Conservation (phyloP, 176 grass and related monocot species). For the Themeda triandra region DNA sequence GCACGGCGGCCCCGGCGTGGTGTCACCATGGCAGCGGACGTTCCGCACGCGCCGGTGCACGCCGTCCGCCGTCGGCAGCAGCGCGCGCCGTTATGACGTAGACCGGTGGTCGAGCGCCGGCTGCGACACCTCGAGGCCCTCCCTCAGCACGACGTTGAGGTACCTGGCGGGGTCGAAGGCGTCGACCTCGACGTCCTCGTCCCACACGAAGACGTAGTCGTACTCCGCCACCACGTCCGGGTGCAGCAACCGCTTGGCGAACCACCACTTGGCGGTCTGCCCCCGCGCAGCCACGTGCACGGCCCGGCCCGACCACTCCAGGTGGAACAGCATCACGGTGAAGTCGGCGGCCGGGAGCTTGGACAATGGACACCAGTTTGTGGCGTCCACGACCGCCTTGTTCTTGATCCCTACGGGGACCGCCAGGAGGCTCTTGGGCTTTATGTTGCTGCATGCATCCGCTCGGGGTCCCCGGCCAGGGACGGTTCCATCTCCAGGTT, state of each 20-base stretch:
- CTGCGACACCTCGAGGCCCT: slow-evolving; percentile 2
- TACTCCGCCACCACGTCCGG: slow-evolving; percentile 31
- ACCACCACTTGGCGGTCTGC: slow-evolving; percentile 38
- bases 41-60: not conserved
- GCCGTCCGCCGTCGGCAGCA: not conserved
- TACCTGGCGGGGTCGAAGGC: slow-evolving; percentile 3
- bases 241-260: slow-evolving; percentile 41
- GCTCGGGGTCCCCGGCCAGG: not conserved
- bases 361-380: not conserved
- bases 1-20: not conserved
- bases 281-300: not conserved
- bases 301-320: too few relatives aligned
- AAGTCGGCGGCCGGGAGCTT: not conserved
- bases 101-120: not conserved
- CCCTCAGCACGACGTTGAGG: not conserved
- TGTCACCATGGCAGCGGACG: too few relatives aligned
- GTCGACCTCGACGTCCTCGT: slow-evolving; percentile 31
- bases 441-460: too few relatives aligned
- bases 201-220: slow-evolving; percentile 37
- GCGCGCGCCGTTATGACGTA: not conserved
- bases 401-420: not conserved
- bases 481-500: slow-evolving; percentile 20
- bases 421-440: slow-evolving; percentile 3
- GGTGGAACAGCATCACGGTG: too few relatives aligned
- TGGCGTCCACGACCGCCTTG: not conserved